Percentiles rank a stretch among this genome's conserved stretches.
These are phyloP conservation scores for Colletotrichum eleusines DNA, from an alignment of 2,329 filamentous ascomycete genomes.

Conservation along the genomic window DNA sequence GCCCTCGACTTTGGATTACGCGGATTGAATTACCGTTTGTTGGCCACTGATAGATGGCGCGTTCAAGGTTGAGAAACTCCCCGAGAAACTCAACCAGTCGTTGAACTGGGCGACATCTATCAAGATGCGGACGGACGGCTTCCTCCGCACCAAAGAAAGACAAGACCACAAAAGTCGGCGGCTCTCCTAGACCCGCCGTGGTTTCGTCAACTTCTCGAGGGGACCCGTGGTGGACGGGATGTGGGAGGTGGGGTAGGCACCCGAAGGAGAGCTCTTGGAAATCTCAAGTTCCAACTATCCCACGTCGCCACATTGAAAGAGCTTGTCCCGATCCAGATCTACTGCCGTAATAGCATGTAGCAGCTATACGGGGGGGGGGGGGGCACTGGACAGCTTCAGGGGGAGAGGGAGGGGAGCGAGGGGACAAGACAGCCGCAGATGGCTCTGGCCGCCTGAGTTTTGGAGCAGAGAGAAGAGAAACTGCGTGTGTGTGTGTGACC, in stretches of 20 bases:
- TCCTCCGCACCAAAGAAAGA: conserved; percentile 1
- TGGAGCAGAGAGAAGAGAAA: conserved; percentile 7
- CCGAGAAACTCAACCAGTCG: too few relatives aligned
- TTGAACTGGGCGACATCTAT: neutral
- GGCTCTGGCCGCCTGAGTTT: conserved; percentile 29
- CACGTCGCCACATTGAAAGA: neutral
- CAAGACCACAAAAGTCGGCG: neutral
- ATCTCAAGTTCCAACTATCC: conserved; percentile 21
- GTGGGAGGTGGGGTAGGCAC: conserved; percentile 32
- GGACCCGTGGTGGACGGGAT: conserved; percentile 17
- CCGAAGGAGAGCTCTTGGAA: neutral
- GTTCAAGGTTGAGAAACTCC: too few relatives aligned
- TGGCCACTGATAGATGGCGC: too few relatives aligned
- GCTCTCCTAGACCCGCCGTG: neutral
- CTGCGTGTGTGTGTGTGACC: neutral
- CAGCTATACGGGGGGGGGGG: neutral
- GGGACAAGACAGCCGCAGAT: neutral
- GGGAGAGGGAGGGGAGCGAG: conserved; percentile 6
- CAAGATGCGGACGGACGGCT: conserved; percentile 9
- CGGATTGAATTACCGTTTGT: conserved; percentile 15
- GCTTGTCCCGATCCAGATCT: conserved; percentile 14
- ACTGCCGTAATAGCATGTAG: neutral
- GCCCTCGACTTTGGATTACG: conserved; percentile 21
- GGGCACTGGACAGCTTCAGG: conserved; percentile 15
- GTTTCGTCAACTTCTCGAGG: conserved; percentile 14